Evolutionary conservation across 148 eudicot genomes (phyloP), one percentile per base, ranked within the genome.

Genomic region (Heliosperma pusillum): DNA sequence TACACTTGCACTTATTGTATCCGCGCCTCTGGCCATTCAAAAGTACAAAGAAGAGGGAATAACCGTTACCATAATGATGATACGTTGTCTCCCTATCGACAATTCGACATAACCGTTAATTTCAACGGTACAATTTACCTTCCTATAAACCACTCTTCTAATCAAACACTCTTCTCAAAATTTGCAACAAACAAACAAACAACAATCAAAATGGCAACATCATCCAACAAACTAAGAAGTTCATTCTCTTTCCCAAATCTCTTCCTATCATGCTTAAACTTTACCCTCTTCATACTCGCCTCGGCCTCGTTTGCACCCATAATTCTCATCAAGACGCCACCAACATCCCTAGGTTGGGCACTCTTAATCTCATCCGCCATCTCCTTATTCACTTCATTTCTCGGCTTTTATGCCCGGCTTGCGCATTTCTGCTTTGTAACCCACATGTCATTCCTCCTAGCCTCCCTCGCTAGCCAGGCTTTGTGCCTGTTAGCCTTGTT

Each of bases 341-440:
- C 97, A 21, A 81, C 93, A 68, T 85, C 88, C 45, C 63, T 89
- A 3, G 97, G 91, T 13, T 84, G 63, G 61, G 88, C 87, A 16
- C 80, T 89, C 57, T 19, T 91, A 50, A 74, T 82, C 40, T 79
- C 90, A 27, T 87, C 97, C 0, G 58, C 67, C 22, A 78, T 85
- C 68, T 87, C 97, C 2, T 57, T 91, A 6, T 26, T 87, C 71
- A 83, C 93, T n/a, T 82, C 93, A 13, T 86, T 89, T 24, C 57
- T 89, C 13, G 93, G 97, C 3, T 85, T 91, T 71, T 89, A 81
- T 80, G 83, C 92, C 10, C 85, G 76, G 4, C 82, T 91, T 12
- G 73, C 91, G 29, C 89, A 85, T 56, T 83, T 80, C 1, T 91
- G 97, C 83, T 88, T 85, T 83, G 29, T 81, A 19, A 84, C 89